Evolutionary conservation across 2,329 filamentous ascomycete genomes (phyloP), one percentile per base, ranked within the genome.

Genomic region (Trichoderma sp.): DNA sequence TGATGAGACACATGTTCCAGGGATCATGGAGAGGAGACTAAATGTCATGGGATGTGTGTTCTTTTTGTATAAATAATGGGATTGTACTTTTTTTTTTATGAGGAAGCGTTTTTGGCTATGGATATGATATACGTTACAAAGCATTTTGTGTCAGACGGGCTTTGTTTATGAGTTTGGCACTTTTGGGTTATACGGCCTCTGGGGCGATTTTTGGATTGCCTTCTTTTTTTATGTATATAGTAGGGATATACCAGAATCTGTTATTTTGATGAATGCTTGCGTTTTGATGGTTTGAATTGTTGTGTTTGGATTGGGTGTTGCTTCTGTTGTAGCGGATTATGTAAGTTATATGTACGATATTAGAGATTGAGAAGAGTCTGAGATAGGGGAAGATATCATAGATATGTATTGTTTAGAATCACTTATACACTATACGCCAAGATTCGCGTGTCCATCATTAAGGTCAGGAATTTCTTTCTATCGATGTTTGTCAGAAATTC

Each of bases 1-100:
- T 78, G 53, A 70, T 78, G 57, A 76, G 73, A 70, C 78, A 79
- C 62, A 50, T 76, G 11, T 79, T 79, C 50, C 62, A 65, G 2
- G 73, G 72, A 9, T 71, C 70, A 12, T 74, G 73, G 73, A 73
- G 73, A n/a, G 68, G 26, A 20, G 62, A 59, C 15, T 43, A 43
- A n/a, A 43, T 43, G 7, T 57, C 17, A 17, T n/a, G 11, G 23
- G 20, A 32, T n/a, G 28, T 9, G n/a, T 5, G 1, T 12, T 5
- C 1, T 12, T 6, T 50, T 53, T 26, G 32, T 12, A 34, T 53
- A 12, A 36, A 23, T 65, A 59, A 12, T 34, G 53, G 23, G 23
- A 57, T 17, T 53, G 8, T 12, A 55, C 39, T 43, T 28, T 34
- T 50, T 34, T 13, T 15, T n/a, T 64, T 50, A 64, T 12, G 61